Evolutionary conservation across 495 filamentous ascomycete genomes (phyloP), one percentile per base, ranked within the genome.

Genomic region (Apiosordaria backusii): DNA sequence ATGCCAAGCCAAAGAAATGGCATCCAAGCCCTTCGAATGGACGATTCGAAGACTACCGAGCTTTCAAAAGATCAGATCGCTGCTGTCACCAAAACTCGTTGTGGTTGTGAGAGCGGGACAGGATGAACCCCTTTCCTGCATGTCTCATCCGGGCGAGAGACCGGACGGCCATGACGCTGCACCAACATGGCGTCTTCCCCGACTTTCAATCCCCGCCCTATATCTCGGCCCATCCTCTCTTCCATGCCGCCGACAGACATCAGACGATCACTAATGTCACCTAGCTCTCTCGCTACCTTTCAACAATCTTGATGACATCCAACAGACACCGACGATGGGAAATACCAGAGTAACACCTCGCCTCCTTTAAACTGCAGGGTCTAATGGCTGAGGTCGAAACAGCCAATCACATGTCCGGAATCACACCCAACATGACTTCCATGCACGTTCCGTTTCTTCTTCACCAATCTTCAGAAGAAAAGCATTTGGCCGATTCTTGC

Each of bases 351-450:
- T 16, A 7, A 66, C 64, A 66, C n/a, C 57, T 61, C 9, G 2
- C 62, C 65, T 61, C 66, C 66, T 68, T 64, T 68, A 57, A 50
- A 64, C 57, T 68, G 66, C 66, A 68, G 61, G 23, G 25, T n/a
- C 13, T 45, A 10, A 52, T 50, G 24, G 7, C 25, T 4, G 60
- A 19, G 10, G 19, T 19, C 24, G 16, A 24, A 24, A 19, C 54
- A 50, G 52, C 62, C 66, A 68, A 68, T 68, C 45, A 35, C 40
- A 7, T 9, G 26, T 23, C 50, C 4, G 16, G 16, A 22, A 64
- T 57, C 50, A 19, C 59, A 54, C 35, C 57, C 23, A 26, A 15
- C 16, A 29, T 26, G 6, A n/a, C 40, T 54, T 52, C 61, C 45
- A 26, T 7, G 35, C 35, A 15, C 50, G 27, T 40, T 45, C 35